Base-by-base conservation (phyloP, 78 protist species). In the Salpingoeca rosetta region DNA sequence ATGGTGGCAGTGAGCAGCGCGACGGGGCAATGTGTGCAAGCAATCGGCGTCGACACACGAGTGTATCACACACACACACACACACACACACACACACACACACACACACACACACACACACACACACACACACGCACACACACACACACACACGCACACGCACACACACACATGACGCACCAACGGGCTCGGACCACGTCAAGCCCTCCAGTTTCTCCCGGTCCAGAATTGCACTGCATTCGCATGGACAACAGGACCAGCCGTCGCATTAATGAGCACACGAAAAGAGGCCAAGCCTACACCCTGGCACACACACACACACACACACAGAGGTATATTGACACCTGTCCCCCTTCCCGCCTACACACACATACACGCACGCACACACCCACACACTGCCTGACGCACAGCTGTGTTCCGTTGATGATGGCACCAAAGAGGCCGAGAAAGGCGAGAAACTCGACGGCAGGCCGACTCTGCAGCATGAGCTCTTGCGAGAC, bases 401-500 rank as follows among this genome's bases (percentile, higher is more conserved):
- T 38, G 27, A 17, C 28, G 80, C 87, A 89, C 87, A 88, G n/a
- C 87, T 92, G 94, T 22, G 87, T 35, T 27, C 72, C 88, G 83
- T 89, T 82, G 40, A 88, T 77, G 10, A 89, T 51, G 25, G 89
- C 43, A 28, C 92, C 94, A 75, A 89, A 92, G 2, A 89, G 72
- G 17, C 94, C 94, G 24, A 91, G 72, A n/a, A 86, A 0, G 7
- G 57, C 76, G 17, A 72, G 89, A 43, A 35, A 86, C 41, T 84
- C 86, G 74, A n/a, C 35, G 38, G 56, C 25, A 22, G 3, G 17
- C 12, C 0, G 35, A 0, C 37, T 3, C 73, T 42, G 2, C 38
- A 80, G 40, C 38, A 80, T 28, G 40, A 28, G 78, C 38, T 93
- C 96, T 57, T 93, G 96, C 2, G 89, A 88, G 24, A 92, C 92